phyloP scores from a whole-genome alignment of 164 flowering plant species.

The Sextonia rubra region DNA sequence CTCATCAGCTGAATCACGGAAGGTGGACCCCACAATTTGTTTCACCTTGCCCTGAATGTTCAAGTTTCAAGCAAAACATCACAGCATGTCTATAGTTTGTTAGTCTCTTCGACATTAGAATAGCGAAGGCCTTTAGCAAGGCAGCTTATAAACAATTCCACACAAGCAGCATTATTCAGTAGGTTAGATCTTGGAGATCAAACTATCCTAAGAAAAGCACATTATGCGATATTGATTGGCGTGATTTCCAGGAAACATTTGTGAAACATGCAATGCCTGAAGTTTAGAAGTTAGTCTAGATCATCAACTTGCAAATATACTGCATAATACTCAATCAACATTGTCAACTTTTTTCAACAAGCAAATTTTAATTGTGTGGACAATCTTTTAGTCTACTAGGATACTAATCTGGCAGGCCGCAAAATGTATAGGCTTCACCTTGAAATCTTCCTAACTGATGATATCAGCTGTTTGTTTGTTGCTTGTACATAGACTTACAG shows the following conservation, averaged over 20 bases:
- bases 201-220: not conserved
- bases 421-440: not conserved
- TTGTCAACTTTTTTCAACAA: too few relatives aligned
- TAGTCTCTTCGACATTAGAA: not conserved
- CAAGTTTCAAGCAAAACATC: constrained; percentile 7
- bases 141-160: not conserved
- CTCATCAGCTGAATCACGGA: constrained; percentile 58
- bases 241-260: too few relatives aligned
- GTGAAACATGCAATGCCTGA: too few relatives aligned
- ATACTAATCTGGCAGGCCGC: not conserved
- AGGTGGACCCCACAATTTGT: constrained; percentile 98
- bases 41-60: constrained; percentile 86
- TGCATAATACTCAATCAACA: too few relatives aligned
- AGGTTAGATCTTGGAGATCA: not conserved
- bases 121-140: not conserved
- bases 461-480: not conserved
- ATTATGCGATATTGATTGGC: too few relatives aligned
- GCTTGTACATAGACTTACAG: not conserved
- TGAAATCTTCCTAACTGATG: not conserved
- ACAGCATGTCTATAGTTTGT: not conserved
- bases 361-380: too few relatives aligned
- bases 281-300: too few relatives aligned
- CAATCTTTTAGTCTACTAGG: too few relatives aligned
- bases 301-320: too few relatives aligned
- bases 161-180: not conserved